Evolutionary conservation across 257 asterid species (phyloP).

Genomic region (Solanum acaule): DNA sequence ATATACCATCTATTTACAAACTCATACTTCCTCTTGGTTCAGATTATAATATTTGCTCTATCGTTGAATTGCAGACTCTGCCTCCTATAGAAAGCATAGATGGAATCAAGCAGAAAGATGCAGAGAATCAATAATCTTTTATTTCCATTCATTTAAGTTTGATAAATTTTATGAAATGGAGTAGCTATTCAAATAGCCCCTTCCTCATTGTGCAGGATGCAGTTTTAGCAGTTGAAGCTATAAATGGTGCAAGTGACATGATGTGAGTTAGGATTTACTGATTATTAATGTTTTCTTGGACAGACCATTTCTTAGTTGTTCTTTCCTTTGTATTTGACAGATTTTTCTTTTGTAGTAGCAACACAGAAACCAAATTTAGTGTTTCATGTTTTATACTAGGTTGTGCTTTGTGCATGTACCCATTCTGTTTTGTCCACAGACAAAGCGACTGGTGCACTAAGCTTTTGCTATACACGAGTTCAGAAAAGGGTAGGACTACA

Average conservation of each 20-base stretch:
- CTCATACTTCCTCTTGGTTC: background rate
- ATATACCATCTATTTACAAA: background rate
- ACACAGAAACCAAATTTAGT: background rate
- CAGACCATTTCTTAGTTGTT: background rate
- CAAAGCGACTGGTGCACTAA: background rate
- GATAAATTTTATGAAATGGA: background rate
- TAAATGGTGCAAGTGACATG: background rate
- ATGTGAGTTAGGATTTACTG: background rate
- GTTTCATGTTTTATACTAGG: background rate
- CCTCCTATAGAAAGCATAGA: slow-evolving; percentile 16
- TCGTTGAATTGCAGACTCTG: slow-evolving; percentile 22
- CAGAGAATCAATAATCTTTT: slow-evolving; percentile 9
- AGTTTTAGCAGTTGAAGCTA: background rate
- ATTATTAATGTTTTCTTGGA: too few relatives aligned
- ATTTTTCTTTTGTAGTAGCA: background rate
- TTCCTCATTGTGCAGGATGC: background rate
- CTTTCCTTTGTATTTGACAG: background rate
- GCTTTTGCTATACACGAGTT: background rate
- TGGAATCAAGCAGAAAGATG: slow-evolving; percentile 13
- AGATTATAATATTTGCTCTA: background rate
- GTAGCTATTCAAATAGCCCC: background rate
- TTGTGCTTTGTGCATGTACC: background rate
- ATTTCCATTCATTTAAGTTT: background rate
- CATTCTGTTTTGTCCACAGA: background rate
- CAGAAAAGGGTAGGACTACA: background rate